phyloP scores from a whole-genome alignment of 208 protist species.

The Acanthamoeba triangularis region DNA sequence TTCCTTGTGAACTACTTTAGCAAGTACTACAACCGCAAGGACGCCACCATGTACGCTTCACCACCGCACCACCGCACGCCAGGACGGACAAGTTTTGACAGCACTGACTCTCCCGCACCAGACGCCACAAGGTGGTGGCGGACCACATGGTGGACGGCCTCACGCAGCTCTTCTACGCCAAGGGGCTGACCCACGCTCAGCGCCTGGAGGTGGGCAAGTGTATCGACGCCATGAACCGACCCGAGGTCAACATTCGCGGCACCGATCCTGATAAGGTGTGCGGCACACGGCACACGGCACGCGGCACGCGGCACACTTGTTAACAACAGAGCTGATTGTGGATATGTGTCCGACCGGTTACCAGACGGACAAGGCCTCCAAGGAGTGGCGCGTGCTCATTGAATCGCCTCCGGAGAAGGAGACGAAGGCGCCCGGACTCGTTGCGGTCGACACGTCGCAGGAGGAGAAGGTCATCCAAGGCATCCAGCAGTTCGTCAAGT shows the following conservation, averaged over 20 bases:
- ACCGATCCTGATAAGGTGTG: background rate
- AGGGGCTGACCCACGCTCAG: background rate
- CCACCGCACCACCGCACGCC: background rate
- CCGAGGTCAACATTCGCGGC: constrained; percentile 38
- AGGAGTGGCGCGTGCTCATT: background rate
- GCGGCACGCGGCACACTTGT: background rate
- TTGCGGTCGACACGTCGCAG: background rate
- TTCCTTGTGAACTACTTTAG: constrained; percentile 46
- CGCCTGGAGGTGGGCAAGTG: constrained; percentile 23
- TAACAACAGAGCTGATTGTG: background rate
- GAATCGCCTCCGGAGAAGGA: constrained; percentile 31
- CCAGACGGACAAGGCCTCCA: background rate
- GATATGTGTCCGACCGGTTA: background rate
- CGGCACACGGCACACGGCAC: background rate
- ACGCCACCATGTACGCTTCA: background rate
- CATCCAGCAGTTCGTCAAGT: constrained; percentile 70
- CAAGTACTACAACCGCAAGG: constrained; percentile 46
- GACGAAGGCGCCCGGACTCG: background rate
- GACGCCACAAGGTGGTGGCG: constrained; percentile 19
- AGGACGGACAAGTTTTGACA: too few relatives aligned
- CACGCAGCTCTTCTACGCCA: constrained; percentile 46
- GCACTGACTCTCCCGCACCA: background rate
- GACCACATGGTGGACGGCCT: constrained; percentile 50
- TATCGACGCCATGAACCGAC: constrained; percentile 26
- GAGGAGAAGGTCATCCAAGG: constrained; percentile 68